Conservation (phyloP, 306 rosid genomes). For the Citrullus amarus region DNA sequence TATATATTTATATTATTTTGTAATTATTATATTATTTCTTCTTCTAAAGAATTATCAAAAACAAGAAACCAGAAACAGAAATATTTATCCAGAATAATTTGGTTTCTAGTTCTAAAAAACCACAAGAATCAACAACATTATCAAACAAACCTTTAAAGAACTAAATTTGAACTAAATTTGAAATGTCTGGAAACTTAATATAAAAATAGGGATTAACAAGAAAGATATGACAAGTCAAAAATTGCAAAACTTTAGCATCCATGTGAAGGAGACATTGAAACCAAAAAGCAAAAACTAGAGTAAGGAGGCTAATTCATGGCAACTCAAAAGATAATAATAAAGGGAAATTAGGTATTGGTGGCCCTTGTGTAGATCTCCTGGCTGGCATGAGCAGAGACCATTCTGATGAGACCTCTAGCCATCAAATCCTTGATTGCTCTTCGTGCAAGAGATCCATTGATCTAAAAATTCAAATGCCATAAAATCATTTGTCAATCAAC, state of each 20-base stretch:
- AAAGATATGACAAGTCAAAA: background rate
- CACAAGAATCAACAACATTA: too few species aligned
- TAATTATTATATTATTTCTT: too few species aligned
- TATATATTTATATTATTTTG: too few species aligned
- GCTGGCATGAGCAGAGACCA: conserved; percentile 4
- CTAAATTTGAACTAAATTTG: too few species aligned
- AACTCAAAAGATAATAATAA: background rate
- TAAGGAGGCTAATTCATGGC: background rate
- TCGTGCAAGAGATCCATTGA: conserved; percentile 10
- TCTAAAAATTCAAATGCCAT: background rate
- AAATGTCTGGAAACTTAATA: background rate
- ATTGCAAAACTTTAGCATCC: background rate
- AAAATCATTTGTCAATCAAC: background rate
- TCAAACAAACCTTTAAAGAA: too few species aligned
- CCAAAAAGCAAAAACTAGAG: background rate
- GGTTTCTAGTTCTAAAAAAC: too few species aligned
- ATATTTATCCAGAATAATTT: too few species aligned
- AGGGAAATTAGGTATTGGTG: background rate
- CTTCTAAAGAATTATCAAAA: too few species aligned
- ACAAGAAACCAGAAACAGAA: too few species aligned
- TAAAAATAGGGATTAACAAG: background rate
- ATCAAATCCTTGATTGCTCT: conserved; percentile 10
- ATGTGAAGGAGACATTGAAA: background rate
- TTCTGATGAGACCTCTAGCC: conserved; percentile 10
- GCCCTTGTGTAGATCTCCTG: conserved; percentile 14